These are phyloP conservation scores for Plectranthus barbatus DNA, from an alignment of 257 asterid genomes.

Conservation along the genomic window DNA sequence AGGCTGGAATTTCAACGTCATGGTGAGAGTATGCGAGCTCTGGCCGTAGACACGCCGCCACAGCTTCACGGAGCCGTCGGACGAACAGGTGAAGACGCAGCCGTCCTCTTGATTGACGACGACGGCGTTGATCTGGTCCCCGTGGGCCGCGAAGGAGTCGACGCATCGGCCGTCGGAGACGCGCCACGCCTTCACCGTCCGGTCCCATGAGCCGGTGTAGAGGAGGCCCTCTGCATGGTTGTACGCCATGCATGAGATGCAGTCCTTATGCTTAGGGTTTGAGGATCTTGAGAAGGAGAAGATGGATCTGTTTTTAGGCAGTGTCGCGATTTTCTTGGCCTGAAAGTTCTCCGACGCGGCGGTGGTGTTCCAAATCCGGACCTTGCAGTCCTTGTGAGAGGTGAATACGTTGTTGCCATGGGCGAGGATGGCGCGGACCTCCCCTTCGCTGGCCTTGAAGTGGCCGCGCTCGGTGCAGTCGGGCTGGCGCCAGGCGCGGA, in stretches of 20 bases:
- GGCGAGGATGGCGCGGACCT: slow-evolving; percentile 52
- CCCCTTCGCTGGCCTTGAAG: slow-evolving; percentile 38
- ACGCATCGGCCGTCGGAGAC: slow-evolving; percentile 52
- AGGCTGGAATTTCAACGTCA: slow-evolving; percentile 66
- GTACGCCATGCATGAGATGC: slow-evolving; percentile 81
- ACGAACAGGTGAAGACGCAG: slow-evolving; percentile 65
- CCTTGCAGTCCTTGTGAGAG: slow-evolving; percentile 53
- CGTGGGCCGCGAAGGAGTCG: slow-evolving; percentile 68
- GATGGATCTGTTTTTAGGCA: slow-evolving; percentile 34
- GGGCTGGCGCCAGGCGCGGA: slow-evolving; percentile 85
- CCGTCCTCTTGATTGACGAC: slow-evolving; percentile 68
- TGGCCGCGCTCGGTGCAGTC: slow-evolving; percentile 73
- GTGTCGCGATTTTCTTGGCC: slow-evolving; percentile 36
- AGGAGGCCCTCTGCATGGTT: slow-evolving; percentile 72
- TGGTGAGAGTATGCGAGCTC: slow-evolving; percentile 68
- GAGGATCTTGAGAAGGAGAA: slow-evolving; percentile 16
- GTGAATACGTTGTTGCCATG: slow-evolving; percentile 62
- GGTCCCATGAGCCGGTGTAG: slow-evolving; percentile 77
- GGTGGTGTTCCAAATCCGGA: slow-evolving; percentile 47
- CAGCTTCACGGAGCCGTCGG: slow-evolving; percentile 70
- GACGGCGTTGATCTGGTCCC: slow-evolving; percentile 50
- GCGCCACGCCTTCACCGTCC: slow-evolving; percentile 59
- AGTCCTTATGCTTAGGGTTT: slow-evolving; percentile 33
- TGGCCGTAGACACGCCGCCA: slow-evolving; percentile 82
- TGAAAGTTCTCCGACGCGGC: slow-evolving; percentile 35